Conservation (phyloP, 306 rosid genomes). For the Crataegus laevigata region DNA sequence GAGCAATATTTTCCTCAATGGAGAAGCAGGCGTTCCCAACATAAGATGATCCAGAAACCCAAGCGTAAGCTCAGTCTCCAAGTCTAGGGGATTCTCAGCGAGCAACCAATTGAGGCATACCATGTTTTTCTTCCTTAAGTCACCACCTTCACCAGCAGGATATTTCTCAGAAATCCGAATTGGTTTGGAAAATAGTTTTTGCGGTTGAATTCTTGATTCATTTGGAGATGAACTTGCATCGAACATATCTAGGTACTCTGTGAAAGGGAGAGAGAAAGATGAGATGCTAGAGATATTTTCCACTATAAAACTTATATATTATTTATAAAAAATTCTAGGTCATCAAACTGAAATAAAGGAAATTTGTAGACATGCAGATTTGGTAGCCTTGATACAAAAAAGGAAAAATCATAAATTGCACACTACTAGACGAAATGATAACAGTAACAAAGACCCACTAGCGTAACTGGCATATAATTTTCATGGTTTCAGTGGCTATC, state of each 20-base stretch:
- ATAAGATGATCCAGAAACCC: slow-evolving; percentile 94
- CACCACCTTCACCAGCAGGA: slow-evolving; percentile 82
- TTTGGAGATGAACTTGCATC: slow-evolving; percentile 65
- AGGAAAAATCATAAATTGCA: not conserved
- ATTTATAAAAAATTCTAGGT: not conserved
- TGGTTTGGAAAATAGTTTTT: slow-evolving; percentile 74
- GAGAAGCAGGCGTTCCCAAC: slow-evolving; percentile 98
- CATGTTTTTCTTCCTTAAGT: slow-evolving; percentile 86
- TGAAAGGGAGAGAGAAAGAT: not conserved
- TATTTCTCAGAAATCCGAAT: slow-evolving; percentile 76
- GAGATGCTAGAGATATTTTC: slow-evolving; percentile 6
- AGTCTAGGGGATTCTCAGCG: slow-evolving; percentile 79
- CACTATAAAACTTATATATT: not conserved
- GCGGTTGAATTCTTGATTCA: slow-evolving; percentile 69
- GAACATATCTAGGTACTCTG: slow-evolving; percentile 86
- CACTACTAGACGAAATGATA: not conserved
- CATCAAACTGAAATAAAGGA: not conserved
- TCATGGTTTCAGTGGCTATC: not conserved
- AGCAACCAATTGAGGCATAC: slow-evolving; percentile 91
- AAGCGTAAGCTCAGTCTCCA: slow-evolving; percentile 71
- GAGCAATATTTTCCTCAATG: slow-evolving; percentile 79
- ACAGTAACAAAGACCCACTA: not conserved
- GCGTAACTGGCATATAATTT: not conserved
- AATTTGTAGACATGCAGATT: not conserved
- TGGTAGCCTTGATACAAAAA: not conserved